Percentiles rank a stretch among this genome's conserved stretches.
These are phyloP conservation scores for Suillus fuscotomentosus DNA, from an alignment of 768 basidiomycete genomes.

Conservation along the genomic window DNA sequence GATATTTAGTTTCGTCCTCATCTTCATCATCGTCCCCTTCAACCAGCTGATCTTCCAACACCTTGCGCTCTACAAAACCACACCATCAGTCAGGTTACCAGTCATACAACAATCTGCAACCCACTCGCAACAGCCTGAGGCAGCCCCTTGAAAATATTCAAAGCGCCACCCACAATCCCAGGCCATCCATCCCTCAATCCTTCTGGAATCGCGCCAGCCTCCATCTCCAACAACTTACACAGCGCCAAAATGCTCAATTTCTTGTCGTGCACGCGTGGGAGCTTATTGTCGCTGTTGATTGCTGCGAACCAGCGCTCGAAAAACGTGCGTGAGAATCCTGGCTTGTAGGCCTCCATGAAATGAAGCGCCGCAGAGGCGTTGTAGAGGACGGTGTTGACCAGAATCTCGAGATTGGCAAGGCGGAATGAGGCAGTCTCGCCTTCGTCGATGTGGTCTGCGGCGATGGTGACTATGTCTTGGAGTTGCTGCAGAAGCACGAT, in stretches of 20 bases:
- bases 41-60: slow-evolving; percentile 49
- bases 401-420: slow-evolving; percentile 79
- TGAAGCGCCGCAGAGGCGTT: slow-evolving; percentile 77
- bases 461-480: slow-evolving; percentile 60
- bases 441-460: slow-evolving; percentile 59
- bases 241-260: slow-evolving; percentile 77
- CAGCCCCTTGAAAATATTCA: slow-evolving; percentile 75
- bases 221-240: slow-evolving; percentile 74
- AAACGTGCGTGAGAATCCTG: slow-evolving; percentile 69
- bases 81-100: neutral
- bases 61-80: slow-evolving; percentile 49
- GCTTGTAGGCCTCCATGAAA: slow-evolving; percentile 61
- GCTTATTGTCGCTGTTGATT: slow-evolving; percentile 54
- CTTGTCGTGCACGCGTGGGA: slow-evolving; percentile 91
- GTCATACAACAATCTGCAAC: slow-evolving; percentile 17
- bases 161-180: slow-evolving; percentile 64
- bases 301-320: slow-evolving; percentile 84
- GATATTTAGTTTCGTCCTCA: slow-evolving; percentile 46
- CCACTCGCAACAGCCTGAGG: slow-evolving; percentile 76
- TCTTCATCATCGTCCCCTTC: slow-evolving; percentile 47
- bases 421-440: slow-evolving; percentile 61
- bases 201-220: slow-evolving; percentile 53
- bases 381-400: slow-evolving; percentile 81
- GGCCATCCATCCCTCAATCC: slow-evolving; percentile 70
- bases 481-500: slow-evolving; percentile 44